These are phyloP conservation scores for Hyphopichia fennica DNA, from an alignment of 1,139 yeast genomes.

Conservation along the genomic window DNA sequence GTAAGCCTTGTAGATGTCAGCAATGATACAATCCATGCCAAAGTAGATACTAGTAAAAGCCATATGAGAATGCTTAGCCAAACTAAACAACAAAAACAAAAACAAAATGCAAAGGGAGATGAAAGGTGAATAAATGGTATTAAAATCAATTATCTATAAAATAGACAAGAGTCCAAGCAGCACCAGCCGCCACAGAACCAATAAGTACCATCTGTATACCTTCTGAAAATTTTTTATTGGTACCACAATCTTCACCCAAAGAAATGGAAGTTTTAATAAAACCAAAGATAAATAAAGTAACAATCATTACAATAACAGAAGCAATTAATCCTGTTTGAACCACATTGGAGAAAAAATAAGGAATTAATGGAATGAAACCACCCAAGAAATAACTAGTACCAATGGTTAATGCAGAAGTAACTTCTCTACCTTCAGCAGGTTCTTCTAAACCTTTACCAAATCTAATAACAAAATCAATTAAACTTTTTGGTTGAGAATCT, in stretches of 20 bases:
- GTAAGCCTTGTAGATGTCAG: too few species aligned
- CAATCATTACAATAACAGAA: conserved; percentile 77
- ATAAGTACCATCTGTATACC: conserved; percentile 90
- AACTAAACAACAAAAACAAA: too few species aligned
- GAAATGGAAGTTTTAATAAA: conserved; percentile 81
- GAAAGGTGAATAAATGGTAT: background rate
- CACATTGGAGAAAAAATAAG: conserved; percentile 70
- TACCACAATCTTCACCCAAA: conserved; percentile 74
- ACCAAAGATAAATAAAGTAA: conserved; percentile 87
- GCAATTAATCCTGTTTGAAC: conserved; percentile 76
- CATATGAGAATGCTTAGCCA: too few species aligned
- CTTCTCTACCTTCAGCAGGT: conserved; percentile 77
- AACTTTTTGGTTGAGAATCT: conserved; percentile 63
- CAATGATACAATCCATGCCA: background rate
- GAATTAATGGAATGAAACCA: conserved; percentile 77
- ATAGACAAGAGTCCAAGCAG: conserved; percentile 92
- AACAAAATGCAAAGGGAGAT: too few species aligned
- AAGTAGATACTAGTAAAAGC: too few species aligned
- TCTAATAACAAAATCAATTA: conserved; percentile 71
- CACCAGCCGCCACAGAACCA: conserved; percentile 95
- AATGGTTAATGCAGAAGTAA: conserved; percentile 74
- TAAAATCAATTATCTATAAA: conserved; percentile 51
- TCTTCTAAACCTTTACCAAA: conserved; percentile 77
- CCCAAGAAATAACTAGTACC: conserved; percentile 76
- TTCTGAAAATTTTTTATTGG: conserved; percentile 61